phyloP scores from a whole-genome alignment of 805 yeast genomes.

The Pichia ethanolica region DNA sequence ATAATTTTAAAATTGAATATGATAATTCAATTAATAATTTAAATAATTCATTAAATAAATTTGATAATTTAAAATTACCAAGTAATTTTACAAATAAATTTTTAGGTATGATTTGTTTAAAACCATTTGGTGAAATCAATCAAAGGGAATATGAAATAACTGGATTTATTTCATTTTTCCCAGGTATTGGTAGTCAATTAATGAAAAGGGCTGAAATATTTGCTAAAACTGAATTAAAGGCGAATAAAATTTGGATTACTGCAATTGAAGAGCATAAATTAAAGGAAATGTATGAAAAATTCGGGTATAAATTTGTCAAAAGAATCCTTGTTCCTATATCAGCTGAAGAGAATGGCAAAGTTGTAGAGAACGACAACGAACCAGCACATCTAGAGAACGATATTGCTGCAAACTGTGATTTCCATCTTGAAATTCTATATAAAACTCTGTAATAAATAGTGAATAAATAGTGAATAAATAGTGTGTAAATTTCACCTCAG shows the following conservation, averaged over 20 bases:
- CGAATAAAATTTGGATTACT: constrained; percentile 28
- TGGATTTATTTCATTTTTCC: constrained; percentile 44
- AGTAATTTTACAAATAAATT: constrained; percentile 20
- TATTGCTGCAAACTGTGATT: constrained; percentile 32
- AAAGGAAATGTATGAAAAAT: constrained; percentile 36
- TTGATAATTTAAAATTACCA: constrained; percentile 14
- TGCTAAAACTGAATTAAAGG: constrained; percentile 8
- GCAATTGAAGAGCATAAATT: constrained; percentile 45
- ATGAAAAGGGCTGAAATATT: constrained; percentile 14
- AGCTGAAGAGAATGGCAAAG: constrained; percentile 12
- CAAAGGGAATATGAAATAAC: constrained; percentile 36
- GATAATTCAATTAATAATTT: background rate
- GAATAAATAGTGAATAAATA: too few relatives aligned
- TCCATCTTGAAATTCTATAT: constrained; percentile 34
- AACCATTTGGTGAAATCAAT: constrained; percentile 14
- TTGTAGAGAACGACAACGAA: constrained; percentile 1
- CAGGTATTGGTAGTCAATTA: constrained; percentile 26
- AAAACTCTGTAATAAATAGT: constrained; percentile 10
- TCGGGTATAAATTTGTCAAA: constrained; percentile 30
- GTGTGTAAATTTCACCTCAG: too few relatives aligned
- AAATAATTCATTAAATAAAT: constrained; percentile 5
- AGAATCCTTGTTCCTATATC: constrained; percentile 20
- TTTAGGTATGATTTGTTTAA: constrained; percentile 32
- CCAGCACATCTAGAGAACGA: constrained; percentile 29
- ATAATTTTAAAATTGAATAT: background rate